A percentile compares a stretch with the other conserved stretches of the same genome.
phyloP scores from a whole-genome alignment of 768 basidiomycete species.

The Auricularia cornea region DNA sequence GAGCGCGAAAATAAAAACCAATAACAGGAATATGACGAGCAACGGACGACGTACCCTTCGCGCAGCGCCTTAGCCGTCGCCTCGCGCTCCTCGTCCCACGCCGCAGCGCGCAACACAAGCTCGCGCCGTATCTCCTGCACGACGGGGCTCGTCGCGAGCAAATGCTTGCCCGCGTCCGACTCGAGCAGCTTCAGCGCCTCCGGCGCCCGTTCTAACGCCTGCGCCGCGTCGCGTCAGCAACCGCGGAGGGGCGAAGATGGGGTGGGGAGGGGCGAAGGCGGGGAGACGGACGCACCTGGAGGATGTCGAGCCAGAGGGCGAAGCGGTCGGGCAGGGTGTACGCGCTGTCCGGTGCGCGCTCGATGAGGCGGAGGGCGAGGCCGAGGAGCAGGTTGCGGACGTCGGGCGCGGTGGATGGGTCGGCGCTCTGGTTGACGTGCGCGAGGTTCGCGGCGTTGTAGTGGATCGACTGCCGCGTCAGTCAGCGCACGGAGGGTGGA shows the following conservation, averaged over 20 bases:
- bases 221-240: not conserved
- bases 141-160: constrained; percentile 61
- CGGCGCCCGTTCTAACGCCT: constrained; percentile 54
- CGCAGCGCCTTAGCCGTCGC: constrained; percentile 28
- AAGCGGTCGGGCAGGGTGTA: constrained; percentile 67
- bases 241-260: too few species aligned
- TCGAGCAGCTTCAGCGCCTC: constrained; percentile 64
- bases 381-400: constrained; percentile 66
- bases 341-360: constrained; percentile 53
- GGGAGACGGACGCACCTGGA: constrained; percentile 26
- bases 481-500: too few species aligned
- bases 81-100: constrained; percentile 52
- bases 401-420: constrained; percentile 46
- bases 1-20: too few species aligned
- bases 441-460: not conserved
- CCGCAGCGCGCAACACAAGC: constrained; percentile 51
- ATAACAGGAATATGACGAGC: too few species aligned
- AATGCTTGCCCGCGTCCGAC: constrained; percentile 55
- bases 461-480: too few species aligned
- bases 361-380: constrained; percentile 67
- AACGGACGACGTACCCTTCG: constrained; percentile 44
- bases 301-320: constrained; percentile 62
- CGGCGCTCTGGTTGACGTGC: constrained; percentile 51
- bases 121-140: constrained; percentile 71
- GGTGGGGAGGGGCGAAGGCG: too few species aligned